Conservation (phyloP, 2,329 filamentous ascomycete genomes). For the Tetracladium maxilliforme region DNA sequence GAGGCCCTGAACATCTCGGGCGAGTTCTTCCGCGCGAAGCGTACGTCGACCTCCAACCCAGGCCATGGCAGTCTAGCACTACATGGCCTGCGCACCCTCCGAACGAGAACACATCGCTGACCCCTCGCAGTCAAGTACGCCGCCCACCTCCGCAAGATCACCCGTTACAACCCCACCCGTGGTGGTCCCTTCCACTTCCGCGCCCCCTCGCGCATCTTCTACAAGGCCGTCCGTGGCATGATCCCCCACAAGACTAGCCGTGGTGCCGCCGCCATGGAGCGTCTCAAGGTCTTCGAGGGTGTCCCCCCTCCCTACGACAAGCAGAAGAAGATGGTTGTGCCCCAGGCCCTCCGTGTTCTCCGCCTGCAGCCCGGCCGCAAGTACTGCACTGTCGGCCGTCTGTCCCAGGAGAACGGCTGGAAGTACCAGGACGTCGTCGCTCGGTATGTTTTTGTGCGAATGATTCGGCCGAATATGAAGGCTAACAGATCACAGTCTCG, state of each 20-base stretch:
- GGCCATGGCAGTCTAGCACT: too few relatives aligned
- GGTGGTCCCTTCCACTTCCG: slow-evolving; percentile 99
- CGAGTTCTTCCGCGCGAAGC: slow-evolving; percentile 99
- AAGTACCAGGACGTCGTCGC: slow-evolving; percentile 99
- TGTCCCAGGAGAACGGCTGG: slow-evolving; percentile 99
- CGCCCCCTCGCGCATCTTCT: slow-evolving; percentile 98
- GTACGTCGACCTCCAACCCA: slow-evolving; percentile 54
- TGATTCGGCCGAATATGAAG: slow-evolving; percentile 8
- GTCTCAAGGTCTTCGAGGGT: slow-evolving; percentile 99
- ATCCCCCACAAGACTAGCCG: slow-evolving; percentile 99
- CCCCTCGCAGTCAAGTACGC: slow-evolving; percentile 99
- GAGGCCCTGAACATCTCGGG: slow-evolving; percentile 99
- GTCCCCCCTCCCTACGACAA: slow-evolving; percentile 98
- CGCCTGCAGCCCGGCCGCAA: slow-evolving; percentile 97
- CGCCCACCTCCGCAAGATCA: slow-evolving; percentile 99
- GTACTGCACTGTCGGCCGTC: slow-evolving; percentile 97
- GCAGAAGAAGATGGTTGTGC: slow-evolving; percentile 99
- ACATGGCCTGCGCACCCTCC: too few relatives aligned
- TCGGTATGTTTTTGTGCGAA: slow-evolving; percentile 49
- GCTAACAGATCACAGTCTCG: slow-evolving; percentile 46
- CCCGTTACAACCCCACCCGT: slow-evolving; percentile 97
- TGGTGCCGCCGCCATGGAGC: slow-evolving; percentile 89
- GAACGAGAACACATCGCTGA: too few relatives aligned
- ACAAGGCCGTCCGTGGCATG: slow-evolving; percentile 99
- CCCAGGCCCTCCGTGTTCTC: slow-evolving; percentile 92